Evolutionary conservation across 345 rosid genomes (phyloP), one percentile per base, ranked within the genome.

Genomic region (Citrus cavaleriei): DNA sequence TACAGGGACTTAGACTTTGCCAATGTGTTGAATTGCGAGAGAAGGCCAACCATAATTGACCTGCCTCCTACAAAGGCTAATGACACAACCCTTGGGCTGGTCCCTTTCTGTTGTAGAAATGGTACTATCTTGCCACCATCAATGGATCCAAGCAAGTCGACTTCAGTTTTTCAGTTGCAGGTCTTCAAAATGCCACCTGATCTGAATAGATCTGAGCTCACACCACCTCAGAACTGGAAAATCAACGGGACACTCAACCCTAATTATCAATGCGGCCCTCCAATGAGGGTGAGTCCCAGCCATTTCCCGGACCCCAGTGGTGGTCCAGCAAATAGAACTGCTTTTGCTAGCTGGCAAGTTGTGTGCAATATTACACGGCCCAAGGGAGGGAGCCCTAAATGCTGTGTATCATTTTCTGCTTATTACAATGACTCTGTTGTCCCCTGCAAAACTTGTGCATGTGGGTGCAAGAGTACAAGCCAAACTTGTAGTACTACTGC

Each of bases 331-430:
- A 88, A 94, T 83, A 81, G 81, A 14, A 83, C 95, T 10, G 95
- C 88, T 4, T 86, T 92, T 83, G 95, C 95, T 0, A 96, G 97
- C 81, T 96, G 98, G 99, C 99, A 94, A 86, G 88, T 96, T 25
- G 98, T 93, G 46, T 96, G 99, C 88, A 96, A 96, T 82, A 96
- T 96, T 78, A 90, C 92, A 61, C 89, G 87, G 68, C 92, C 95
- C 57, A 78, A 91, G 87, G 95, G 91, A 4, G 85, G 75, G 1
- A 83, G 84, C 74, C 98, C 97, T 24, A 87, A 79, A 71, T 96
- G 98, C 71, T 96, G 98, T 27, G 99, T 94, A 10, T 91, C 99
- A 2, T 96, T 96, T 82, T 96, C 99, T 73, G 85, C 99, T 42
- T 96, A 91, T 89, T 89, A 86, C 86, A 94, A 93, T 68, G 99